Evolutionary conservation across 805 yeast species (phyloP).

Genomic region (Saturnispora ahearnii): DNA sequence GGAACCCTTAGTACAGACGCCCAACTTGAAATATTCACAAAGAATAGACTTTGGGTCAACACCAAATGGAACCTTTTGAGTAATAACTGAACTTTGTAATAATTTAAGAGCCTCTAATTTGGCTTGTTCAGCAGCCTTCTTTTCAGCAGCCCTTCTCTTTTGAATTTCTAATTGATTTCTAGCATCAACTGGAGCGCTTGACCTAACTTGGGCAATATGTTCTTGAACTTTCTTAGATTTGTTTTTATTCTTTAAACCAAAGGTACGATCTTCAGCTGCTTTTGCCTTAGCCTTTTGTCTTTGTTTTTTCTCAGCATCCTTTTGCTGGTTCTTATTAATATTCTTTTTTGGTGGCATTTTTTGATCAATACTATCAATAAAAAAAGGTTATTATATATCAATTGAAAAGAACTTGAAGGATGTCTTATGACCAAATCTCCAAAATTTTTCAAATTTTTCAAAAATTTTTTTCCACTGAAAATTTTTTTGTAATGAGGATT

Average conservation of each 20-base stretch:
- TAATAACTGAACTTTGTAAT: slow-evolving; percentile 53
- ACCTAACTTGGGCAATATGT: slow-evolving; percentile 57
- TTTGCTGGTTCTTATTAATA: slow-evolving; percentile 29
- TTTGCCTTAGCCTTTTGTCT: slow-evolving; percentile 50
- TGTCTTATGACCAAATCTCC: background rate
- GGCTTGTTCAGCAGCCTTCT: slow-evolving; percentile 86
- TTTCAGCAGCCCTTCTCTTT: slow-evolving; percentile 73
- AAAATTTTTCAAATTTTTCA: background rate
- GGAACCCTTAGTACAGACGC: slow-evolving; percentile 74
- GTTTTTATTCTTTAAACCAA: slow-evolving; percentile 93
- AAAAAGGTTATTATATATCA: background rate
- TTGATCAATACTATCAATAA: background rate
- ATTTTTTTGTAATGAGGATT: background rate
- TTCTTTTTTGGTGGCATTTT: slow-evolving; percentile 50
- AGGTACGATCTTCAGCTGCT: slow-evolving; percentile 77
- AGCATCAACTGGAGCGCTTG: slow-evolving; percentile 41
- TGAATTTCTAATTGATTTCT: slow-evolving; percentile 39
- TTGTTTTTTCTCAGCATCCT: slow-evolving; percentile 54
- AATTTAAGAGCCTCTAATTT: slow-evolving; percentile 78
- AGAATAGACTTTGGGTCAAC: slow-evolving; percentile 93
- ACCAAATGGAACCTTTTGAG: slow-evolving; percentile 89
- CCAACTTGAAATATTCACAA: slow-evolving; percentile 80
- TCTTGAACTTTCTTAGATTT: slow-evolving; percentile 85
- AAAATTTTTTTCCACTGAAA: background rate
- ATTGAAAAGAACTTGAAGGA: background rate